Conservation (phyloP, 306 rosid genomes). For the Delonix regia region DNA sequence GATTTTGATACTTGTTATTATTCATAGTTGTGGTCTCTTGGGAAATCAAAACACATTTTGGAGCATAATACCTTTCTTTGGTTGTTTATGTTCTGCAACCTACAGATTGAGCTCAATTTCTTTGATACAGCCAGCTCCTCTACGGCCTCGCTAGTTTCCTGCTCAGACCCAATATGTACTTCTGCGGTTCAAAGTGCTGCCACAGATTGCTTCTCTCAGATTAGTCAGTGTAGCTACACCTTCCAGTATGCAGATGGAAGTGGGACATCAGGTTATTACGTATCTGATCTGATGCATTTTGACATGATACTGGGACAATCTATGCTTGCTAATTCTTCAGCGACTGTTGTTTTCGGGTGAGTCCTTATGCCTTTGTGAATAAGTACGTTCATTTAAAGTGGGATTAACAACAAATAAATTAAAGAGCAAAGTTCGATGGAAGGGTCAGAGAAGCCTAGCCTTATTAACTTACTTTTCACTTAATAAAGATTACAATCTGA, state of each 20-base stretch:
- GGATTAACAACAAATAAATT: slow-evolving; percentile 21
- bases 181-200: slow-evolving; percentile 59
- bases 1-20: slow-evolving; percentile 27
- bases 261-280: slow-evolving; percentile 81
- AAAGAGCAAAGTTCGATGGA: slow-evolving; percentile 26
- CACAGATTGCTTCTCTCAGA: slow-evolving; percentile 66
- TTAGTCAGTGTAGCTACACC: slow-evolving; percentile 78
- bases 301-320: slow-evolving; percentile 80
- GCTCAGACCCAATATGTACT: slow-evolving; percentile 80
- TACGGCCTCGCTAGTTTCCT: slow-evolving; percentile 60
- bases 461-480: not conserved
- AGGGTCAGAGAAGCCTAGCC: not conserved
- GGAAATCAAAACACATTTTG: slow-evolving; percentile 17
- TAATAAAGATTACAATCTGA: not conserved
- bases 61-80: slow-evolving; percentile 11
- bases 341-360: slow-evolving; percentile 87
- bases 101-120: slow-evolving; percentile 82
- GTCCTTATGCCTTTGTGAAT: slow-evolving; percentile 36
- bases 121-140: slow-evolving; percentile 75
- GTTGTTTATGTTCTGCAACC: slow-evolving; percentile 38
- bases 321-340: slow-evolving; percentile 60
- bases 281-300: slow-evolving; percentile 70
- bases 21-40: slow-evolving; percentile 24
- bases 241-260: slow-evolving; percentile 92
- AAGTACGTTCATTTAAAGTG: not conserved